phyloP scores from a whole-genome alignment of 179 eudicot species.

The Gypsophila paniculata region DNA sequence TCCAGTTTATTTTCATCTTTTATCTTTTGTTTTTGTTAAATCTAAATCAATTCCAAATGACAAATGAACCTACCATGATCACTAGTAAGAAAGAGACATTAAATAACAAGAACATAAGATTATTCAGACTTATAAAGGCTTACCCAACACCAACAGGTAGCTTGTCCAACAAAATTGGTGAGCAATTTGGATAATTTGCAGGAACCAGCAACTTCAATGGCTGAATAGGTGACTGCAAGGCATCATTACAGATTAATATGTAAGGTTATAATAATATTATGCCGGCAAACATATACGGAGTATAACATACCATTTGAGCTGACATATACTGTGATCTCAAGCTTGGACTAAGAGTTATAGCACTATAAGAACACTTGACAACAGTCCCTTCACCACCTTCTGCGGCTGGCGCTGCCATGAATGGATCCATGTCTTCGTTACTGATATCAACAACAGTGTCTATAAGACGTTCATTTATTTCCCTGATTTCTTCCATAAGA shows the following conservation, averaged over 20 bases:
- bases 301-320: slow-evolving; percentile 58
- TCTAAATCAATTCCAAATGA: too few relatives aligned
- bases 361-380: slow-evolving; percentile 74
- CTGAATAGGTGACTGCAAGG: slow-evolving; percentile 82
- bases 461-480: slow-evolving; percentile 71
- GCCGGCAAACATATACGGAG: neutral
- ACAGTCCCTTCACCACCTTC: slow-evolving; percentile 76
- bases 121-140: slow-evolving; percentile 9
- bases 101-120: neutral
- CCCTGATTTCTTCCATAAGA: slow-evolving; percentile 74
- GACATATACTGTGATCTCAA: slow-evolving; percentile 80
- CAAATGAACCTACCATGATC: neutral
- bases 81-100: neutral
- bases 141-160: slow-evolving; percentile 80
- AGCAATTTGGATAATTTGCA: slow-evolving; percentile 76
- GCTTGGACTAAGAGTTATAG: slow-evolving; percentile 75
- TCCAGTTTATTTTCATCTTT: too few relatives aligned
- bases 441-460: slow-evolving; percentile 77
- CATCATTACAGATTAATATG: neutral
- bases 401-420: slow-evolving; percentile 50
- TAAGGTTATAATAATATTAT: neutral
- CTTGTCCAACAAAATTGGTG: slow-evolving; percentile 83
- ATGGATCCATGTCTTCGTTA: slow-evolving; percentile 74
- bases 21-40: too few relatives aligned
- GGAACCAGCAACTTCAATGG: slow-evolving; percentile 83